Evolutionary conservation across 1,284 basidiomycete genomes (phyloP), one percentile per base, ranked within the genome.

Genomic region (Mrakiaceae sp.): DNA sequence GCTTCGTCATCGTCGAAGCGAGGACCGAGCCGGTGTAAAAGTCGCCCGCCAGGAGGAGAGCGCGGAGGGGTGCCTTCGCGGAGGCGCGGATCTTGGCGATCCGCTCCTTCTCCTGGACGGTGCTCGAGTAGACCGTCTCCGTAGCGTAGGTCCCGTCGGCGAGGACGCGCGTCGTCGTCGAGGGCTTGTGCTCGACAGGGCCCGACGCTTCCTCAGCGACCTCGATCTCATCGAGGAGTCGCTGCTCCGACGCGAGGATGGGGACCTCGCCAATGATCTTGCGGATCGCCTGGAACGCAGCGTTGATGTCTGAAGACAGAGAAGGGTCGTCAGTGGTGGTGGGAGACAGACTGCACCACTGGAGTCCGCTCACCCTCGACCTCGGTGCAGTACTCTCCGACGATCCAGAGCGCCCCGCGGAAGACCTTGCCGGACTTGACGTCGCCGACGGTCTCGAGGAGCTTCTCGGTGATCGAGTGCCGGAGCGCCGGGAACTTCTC

Each of bases 91-190:
- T 94, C 89, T 62, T 90, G 76, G 60, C 82, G 81, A 7, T 85
- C 86, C 54, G 81, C 78, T 54, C 83, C 80, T 66, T 66, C 64
- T 66, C 64, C 55, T 62, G 60, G 39, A 84, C 81, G 59, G 85
- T 85, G 42, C 86, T 86, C 11, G 81, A 81, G 77, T 87, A 97
- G 10, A 90, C 90, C 0, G 91, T 91, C 78, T 98, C 96, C 4
- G 94, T 98, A 0, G 94, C 95, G 74, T 98, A 98, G 3, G 95
- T 98, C 12, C 96, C 96, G 73, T 99, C 96, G 27, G 93, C 93
- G 53, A 97, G 80, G 1, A 98, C 89, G 12, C 81, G 77, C 0
- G 81, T 82, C 0, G 77, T 79, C 39, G 80, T 78, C 4, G 78
- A 75, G 0, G 81, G 75, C 67, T 78, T 75, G 48, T 77, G 75